Conservation (phyloP, 257 asterid genomes). For the Scutellaria minor region DNA sequence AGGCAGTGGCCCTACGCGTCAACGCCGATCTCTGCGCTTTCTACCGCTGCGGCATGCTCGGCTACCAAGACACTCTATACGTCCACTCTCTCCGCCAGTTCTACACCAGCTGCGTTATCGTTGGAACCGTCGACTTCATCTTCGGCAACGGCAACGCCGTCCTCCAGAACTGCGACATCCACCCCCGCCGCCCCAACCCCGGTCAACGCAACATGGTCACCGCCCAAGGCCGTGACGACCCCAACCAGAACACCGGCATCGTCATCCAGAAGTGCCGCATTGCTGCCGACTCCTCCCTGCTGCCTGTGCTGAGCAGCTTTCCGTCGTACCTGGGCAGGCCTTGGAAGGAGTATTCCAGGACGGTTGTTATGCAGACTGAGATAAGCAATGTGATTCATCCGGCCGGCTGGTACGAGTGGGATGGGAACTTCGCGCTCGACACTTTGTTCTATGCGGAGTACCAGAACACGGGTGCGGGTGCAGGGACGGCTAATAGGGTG, state of each 20-base stretch:
- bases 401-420: slow-evolving; percentile 57
- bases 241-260: slow-evolving; percentile 63
- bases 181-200: slow-evolving; percentile 57
- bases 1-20: slow-evolving; percentile 64
- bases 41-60: slow-evolving; percentile 56
- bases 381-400: slow-evolving; percentile 50
- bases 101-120: slow-evolving; percentile 49
- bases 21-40: slow-evolving; percentile 61
- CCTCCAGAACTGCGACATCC: slow-evolving; percentile 60
- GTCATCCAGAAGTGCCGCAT: slow-evolving; percentile 55
- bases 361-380: slow-evolving; percentile 47
- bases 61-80: slow-evolving; percentile 67
- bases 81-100: slow-evolving; percentile 71
- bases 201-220: slow-evolving; percentile 67
- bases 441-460: slow-evolving; percentile 62
- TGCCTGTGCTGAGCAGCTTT: slow-evolving; percentile 42
- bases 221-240: slow-evolving; percentile 67
- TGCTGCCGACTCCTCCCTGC: slow-evolving; percentile 50
- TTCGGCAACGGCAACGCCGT: slow-evolving; percentile 63
- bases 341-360: slow-evolving; percentile 58
- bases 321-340: slow-evolving; percentile 59
- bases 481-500: slow-evolving; percentile 48
- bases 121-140: slow-evolving; percentile 68
- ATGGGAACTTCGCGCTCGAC: slow-evolving; percentile 48
- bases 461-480: slow-evolving; percentile 55